phyloP scores from a whole-genome alignment of 2,329 filamentous ascomycete genomes.

The Aureobasidium sp. region DNA sequence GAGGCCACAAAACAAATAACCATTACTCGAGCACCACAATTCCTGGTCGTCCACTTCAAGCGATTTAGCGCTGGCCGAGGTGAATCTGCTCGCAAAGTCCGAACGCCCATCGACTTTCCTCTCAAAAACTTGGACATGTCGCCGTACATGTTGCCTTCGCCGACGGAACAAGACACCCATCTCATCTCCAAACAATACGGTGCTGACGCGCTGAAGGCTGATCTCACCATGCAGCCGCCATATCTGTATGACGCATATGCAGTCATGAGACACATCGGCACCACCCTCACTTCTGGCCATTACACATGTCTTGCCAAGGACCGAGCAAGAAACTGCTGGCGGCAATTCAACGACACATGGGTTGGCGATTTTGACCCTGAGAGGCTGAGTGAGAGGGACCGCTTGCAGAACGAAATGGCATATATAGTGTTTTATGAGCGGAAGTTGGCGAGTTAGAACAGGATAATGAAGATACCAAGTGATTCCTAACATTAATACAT shows the following conservation, averaged over 20 bases:
- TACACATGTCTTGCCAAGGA: conserved; percentile 61
- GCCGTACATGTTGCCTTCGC: conserved; percentile 50
- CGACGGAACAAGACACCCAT: conserved; percentile 28
- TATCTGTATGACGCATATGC: conserved; percentile 82
- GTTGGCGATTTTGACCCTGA: conserved; percentile 52
- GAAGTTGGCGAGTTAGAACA: conserved; percentile 19
- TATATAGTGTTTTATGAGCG: conserved; percentile 60
- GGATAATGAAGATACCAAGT: not conserved
- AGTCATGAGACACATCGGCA: conserved; percentile 70
- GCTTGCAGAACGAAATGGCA: conserved; percentile 55
- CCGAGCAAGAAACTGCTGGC: conserved; percentile 48
- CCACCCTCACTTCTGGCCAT: conserved; percentile 64
- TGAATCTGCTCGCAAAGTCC: conserved; percentile 58
- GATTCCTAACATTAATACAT: too few relatives aligned
- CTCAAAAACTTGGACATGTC: conserved; percentile 61
- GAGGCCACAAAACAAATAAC: conserved; percentile 64
- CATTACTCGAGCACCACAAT: conserved; percentile 70
- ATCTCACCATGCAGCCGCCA: conserved; percentile 44
- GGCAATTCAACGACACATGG: conserved; percentile 53
- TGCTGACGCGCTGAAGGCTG: conserved; percentile 30
- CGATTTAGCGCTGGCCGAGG: conserved; percentile 53
- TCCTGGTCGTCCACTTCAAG: conserved; percentile 72
- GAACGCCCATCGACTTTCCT: conserved; percentile 68
- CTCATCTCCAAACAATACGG: conserved; percentile 28
- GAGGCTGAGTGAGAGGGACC: conserved; percentile 40